Percentiles rank a stretch among this genome's conserved stretches.
Evolutionary conservation across 176 grass and related monocot genomes (phyloP).

Genomic region (Melocanna baccifera): DNA sequence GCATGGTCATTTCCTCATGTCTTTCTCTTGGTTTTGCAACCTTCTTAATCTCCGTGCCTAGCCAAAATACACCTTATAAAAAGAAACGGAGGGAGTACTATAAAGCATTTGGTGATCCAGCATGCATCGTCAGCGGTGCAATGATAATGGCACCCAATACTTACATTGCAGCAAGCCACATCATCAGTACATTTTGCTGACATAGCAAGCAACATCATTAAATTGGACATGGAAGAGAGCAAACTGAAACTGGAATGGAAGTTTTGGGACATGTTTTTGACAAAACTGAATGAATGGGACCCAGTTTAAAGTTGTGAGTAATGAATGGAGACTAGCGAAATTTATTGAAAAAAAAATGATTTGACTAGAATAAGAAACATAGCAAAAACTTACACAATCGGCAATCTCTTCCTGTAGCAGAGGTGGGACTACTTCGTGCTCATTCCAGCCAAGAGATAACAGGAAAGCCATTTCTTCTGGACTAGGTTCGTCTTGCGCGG

Average conservation of each 20-base stretch:
- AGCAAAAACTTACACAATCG: constrained; percentile 50
- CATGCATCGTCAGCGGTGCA: neutral
- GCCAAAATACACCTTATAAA: no score
- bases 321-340: neutral
- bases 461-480: constrained; percentile 67
- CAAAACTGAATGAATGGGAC: neutral
- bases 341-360: neutral
- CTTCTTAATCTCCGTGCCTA: no score
- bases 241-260: neutral
- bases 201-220: neutral
- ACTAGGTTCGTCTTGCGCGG: constrained; percentile 40
- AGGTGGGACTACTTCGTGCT: constrained; percentile 55
- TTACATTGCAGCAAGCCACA: constrained; percentile 9
- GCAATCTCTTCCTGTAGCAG: constrained; percentile 71
- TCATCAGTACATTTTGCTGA: constrained; percentile 7
- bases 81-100: no score
- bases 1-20: no score
- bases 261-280: neutral
- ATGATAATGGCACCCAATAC: neutral
- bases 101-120: neutral
- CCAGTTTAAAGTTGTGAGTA: neutral
- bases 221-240: neutral
- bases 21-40: no score
- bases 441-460: constrained; percentile 67
- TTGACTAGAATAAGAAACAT: neutral